A percentile compares a stretch with the other conserved stretches of the same genome.
Evolutionary conservation across 1,284 basidiomycete genomes (phyloP).

Genomic region (Porodaedalea pini): DNA sequence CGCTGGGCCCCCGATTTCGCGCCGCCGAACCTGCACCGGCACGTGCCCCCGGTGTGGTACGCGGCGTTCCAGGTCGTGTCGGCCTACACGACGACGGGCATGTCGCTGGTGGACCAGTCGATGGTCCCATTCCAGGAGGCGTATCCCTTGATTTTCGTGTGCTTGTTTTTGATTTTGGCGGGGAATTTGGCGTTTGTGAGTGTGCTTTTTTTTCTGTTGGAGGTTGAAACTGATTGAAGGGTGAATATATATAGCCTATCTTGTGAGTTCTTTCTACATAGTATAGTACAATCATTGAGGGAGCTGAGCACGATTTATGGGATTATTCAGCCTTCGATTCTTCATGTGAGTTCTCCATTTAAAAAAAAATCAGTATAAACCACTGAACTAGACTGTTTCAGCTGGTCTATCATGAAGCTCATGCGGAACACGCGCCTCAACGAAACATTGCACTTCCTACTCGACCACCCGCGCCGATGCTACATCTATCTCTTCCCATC

Average conservation of each 20-base stretch:
- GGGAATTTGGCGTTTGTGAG: conserved; percentile 91
- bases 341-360: conserved; percentile 18
- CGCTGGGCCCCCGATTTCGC: conserved; percentile 57
- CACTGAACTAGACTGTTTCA: conserved; percentile 29
- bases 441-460: conserved; percentile 86
- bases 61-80: conserved; percentile 87
- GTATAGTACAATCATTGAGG: not conserved
- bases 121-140: conserved; percentile 87
- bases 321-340: conserved; percentile 18
- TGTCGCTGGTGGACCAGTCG: conserved; percentile 84
- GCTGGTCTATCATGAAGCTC: conserved; percentile 71
- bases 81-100: conserved; percentile 87
- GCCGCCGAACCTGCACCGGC: conserved; percentile 49
- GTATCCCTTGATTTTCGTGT: conserved; percentile 74
- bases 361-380: not conserved
- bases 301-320: not conserved
- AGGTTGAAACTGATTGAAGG: conserved; percentile 4
- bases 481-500: conserved; percentile 95
- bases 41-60: conserved; percentile 71
- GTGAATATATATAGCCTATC: not conserved
- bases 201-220: conserved; percentile 25
- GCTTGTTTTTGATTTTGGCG: conserved; percentile 76
- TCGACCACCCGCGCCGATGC: conserved; percentile 97
- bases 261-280: conserved; percentile 48
- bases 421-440: conserved; percentile 57